phyloP scores from a whole-genome alignment of 495 filamentous ascomycete species.

The Trichoderma virens region DNA sequence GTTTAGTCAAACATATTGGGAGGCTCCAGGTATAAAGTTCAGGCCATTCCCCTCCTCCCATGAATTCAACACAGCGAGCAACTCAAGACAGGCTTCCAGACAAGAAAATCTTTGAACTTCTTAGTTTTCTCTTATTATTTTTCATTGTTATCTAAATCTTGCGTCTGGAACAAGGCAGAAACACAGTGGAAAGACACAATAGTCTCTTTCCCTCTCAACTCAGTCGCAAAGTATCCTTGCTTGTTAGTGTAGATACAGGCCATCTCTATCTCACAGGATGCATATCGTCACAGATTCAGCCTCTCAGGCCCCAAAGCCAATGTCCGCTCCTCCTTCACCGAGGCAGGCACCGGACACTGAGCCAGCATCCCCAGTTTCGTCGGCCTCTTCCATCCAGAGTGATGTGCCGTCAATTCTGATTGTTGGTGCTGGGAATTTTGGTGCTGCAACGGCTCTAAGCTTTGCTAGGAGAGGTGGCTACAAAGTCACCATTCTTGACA shows the following conservation, averaged over 20 bases:
- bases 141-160: too few species aligned
- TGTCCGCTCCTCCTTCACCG: not conserved
- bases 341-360: not conserved
- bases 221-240: not conserved
- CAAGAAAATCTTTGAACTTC: not conserved
- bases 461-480: not conserved
- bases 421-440: conserved; percentile 12
- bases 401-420: conserved; percentile 9
- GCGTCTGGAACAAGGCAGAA: too few species aligned
- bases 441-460: conserved; percentile 8
- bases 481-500: conserved; percentile 10
- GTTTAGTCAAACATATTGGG: not conserved
- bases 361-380: not conserved
- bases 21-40: not conserved
- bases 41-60: not conserved
- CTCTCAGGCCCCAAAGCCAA: not conserved
- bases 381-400: not conserved
- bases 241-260: not conserved
- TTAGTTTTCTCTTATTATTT: not conserved
- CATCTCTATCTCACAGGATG: not conserved
- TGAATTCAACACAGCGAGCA: not conserved
- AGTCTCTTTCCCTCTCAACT: not conserved
- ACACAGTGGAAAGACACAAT: not conserved
- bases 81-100: not conserved
- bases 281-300: not conserved